Conservation (phyloP, 768 basidiomycete species). For the Boletus tomentosulus region DNA sequence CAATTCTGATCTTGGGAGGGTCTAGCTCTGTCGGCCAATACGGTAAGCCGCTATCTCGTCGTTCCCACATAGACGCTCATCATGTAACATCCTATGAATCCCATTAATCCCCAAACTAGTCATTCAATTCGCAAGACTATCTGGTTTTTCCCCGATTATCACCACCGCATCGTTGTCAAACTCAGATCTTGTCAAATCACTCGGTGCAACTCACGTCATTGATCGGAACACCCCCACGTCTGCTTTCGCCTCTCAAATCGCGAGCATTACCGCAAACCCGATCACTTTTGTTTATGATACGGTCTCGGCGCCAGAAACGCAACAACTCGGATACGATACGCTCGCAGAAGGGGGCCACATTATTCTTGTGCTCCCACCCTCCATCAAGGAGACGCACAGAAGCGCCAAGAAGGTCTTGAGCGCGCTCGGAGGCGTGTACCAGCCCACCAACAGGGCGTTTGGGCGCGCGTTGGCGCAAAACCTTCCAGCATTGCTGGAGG, state of each 20-base stretch:
- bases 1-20: conserved; percentile 37
- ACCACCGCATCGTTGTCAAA: conserved; percentile 39
- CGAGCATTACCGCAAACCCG: conserved; percentile 8
- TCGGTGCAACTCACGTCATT: conserved; percentile 38
- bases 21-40: conserved; percentile 36
- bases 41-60: conserved; percentile 20
- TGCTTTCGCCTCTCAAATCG: conserved; percentile 14
- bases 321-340: conserved; percentile 29
- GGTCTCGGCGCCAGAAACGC: conserved; percentile 29
- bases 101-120: conserved; percentile 13
- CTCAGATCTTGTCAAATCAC: conserved; percentile 27
- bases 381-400: conserved; percentile 11
- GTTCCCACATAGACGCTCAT: conserved; percentile 5
- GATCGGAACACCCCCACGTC: conserved; percentile 23
- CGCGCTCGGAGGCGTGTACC: conserved; percentile 10
- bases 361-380: conserved; percentile 1
- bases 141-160: conserved; percentile 36
- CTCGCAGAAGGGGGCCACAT: conserved; percentile 32
- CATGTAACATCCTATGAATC: not conserved
- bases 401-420: conserved; percentile 16
- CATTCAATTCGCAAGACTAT: conserved; percentile 34
- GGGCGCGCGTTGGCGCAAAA: conserved; percentile 10
- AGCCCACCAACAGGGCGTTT: conserved; percentile 8
- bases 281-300: conserved; percentile 25
- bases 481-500: conserved; percentile 9